These are phyloP conservation scores for Saururus chinensis DNA, from an alignment of 164 flowering plant genomes.

Conservation along the genomic window DNA sequence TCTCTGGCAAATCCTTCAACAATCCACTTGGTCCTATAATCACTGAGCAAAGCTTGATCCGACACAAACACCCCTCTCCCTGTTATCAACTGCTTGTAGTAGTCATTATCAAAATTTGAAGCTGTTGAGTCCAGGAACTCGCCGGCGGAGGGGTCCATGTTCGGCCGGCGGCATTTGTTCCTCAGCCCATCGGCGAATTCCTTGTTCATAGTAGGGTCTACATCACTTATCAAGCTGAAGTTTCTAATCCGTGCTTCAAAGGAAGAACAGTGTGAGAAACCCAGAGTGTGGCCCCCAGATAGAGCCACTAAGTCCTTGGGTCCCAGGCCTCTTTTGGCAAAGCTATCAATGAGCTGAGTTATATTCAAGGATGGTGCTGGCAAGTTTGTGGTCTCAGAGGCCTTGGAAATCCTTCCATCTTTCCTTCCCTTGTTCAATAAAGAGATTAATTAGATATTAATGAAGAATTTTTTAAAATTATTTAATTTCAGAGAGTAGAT, in stretches of 20 bases:
- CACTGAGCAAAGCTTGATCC: slow-evolving; percentile 53
- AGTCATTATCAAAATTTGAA: slow-evolving; percentile 45
- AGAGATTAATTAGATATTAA: too few relatives aligned
- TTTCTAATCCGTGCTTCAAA: slow-evolving; percentile 75
- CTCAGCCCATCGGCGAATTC: slow-evolving; percentile 45
- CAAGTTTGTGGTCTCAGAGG: slow-evolving; percentile 47
- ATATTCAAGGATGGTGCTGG: slow-evolving; percentile 73
- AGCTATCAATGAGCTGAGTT: slow-evolving; percentile 64
- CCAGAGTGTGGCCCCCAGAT: slow-evolving; percentile 86
- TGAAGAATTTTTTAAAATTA: slow-evolving; percentile 24
- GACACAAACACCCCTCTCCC: slow-evolving; percentile 61
- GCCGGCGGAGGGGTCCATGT: slow-evolving; percentile 54
- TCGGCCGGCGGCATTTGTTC: slow-evolving; percentile 42
- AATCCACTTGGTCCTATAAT: slow-evolving; percentile 30
- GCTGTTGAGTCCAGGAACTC: slow-evolving; percentile 40
- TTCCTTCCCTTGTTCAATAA: slow-evolving; percentile 73
- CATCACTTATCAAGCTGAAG: slow-evolving; percentile 38
- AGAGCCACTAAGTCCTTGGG: slow-evolving; percentile 64
- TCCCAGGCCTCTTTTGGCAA: slow-evolving; percentile 71
- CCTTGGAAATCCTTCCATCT: slow-evolving; percentile 76
- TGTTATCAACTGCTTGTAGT: slow-evolving; percentile 53
- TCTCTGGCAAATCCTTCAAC: slow-evolving; percentile 44
- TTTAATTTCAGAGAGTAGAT: background rate
- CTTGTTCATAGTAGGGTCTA: slow-evolving; percentile 52
- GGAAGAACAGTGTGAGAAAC: slow-evolving; percentile 82